Evolutionary conservation across 441 rosid genomes (phyloP).

Genomic region (Erodium trifolium): DNA sequence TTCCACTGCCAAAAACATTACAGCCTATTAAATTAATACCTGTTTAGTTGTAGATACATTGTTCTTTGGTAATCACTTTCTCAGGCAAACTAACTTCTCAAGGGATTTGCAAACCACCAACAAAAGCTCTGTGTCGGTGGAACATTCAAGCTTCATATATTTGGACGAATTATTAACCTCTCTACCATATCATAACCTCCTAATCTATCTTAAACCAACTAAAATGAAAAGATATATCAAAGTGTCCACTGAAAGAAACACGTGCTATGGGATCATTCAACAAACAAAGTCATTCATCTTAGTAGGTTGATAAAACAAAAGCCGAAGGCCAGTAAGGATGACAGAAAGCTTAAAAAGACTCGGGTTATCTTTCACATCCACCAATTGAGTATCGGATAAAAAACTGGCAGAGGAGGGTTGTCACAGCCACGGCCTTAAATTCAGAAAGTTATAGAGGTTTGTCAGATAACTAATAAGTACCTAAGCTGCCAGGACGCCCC

Average conservation of each 20-base stretch:
- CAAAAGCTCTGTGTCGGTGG: too few relatives aligned
- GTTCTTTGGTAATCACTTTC: background rate
- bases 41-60: background rate
- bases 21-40: background rate
- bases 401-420: background rate
- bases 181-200: too few relatives aligned
- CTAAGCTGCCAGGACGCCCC: conserved; percentile 1
- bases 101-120: too few relatives aligned
- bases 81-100: background rate
- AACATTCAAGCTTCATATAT: too few relatives aligned
- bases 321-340: background rate
- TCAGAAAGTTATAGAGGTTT: background rate
- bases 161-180: too few relatives aligned
- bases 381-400: background rate
- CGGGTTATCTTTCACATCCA: background rate
- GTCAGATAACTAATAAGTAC: background rate
- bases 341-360: background rate
- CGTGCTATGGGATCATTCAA: background rate
- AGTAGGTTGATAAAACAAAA: background rate
- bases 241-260: too few relatives aligned
- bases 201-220: too few relatives aligned
- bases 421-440: background rate
- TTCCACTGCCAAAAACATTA: conserved; percentile 43
- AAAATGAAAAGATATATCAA: too few relatives aligned
- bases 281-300: background rate